Base-by-base conservation (phyloP, 2,329 filamentous ascomycete species). In the Aspergillus latus region DNA sequence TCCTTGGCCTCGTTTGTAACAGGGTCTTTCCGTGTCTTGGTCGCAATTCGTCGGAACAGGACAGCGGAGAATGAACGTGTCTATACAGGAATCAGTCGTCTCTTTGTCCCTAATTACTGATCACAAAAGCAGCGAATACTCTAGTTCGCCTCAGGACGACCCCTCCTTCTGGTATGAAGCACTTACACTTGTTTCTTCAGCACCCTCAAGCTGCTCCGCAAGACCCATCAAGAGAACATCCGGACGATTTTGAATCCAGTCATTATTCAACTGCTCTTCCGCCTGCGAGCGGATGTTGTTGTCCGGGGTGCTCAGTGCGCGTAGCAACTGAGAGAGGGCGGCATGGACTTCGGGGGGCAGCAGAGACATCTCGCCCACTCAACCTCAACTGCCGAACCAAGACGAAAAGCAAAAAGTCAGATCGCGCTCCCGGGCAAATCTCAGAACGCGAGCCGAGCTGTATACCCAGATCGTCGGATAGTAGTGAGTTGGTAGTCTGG, bases 161-260 rank as follows among this genome's bases (percentile, higher is more conserved):
- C 28, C 47, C 42, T 39, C 44, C n/a, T 28, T 39, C 13, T 26
- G 29, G 16, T 34, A 7, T 28, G 39, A 26, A 54, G 26, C 28
- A 77, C 84, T 75, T 82, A 94, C 90, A 58, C 84, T 81, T 64
- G 85, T 80, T 69, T 93, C 87, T 64, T 85, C 84, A n/a, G 89
- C 86, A 62, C 83, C 86, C 68, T 90, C 86, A 66, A 96, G 87
- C 77, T 97, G 93, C 78, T 97, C 94, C 40, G 89, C 92, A 66
- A 99, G 80, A 63, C 92, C 94, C 88, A 97, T 94, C 71, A 99
- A 79, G 65, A 97, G 81, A 66, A 96, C 83, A 68, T 97, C 92
- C 36, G 94, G 92, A 59, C 89, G 85, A 56, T 85, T 82, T 60
- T 80, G 79, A 36, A 92, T 89, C 94, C 94, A 99, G 81, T 92